A percentile compares a stretch with the other conserved stretches of the same genome.
Conservation (phyloP, 805 yeast species). For the Saccharomycopsis babjevae region DNA sequence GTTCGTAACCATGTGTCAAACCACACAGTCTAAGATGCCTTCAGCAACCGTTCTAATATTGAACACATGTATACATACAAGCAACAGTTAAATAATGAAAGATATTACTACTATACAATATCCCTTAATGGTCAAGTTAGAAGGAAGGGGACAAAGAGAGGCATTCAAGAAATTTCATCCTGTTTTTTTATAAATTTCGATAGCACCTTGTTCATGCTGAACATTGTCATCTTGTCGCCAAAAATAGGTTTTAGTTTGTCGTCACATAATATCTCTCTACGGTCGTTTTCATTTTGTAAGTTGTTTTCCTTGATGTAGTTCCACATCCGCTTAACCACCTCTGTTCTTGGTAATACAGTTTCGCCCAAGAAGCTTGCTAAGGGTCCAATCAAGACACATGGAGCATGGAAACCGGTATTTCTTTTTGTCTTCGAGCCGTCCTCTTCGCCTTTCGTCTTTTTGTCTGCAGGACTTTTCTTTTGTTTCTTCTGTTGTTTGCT, state of each 20-base stretch:
- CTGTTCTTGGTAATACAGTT: constrained; percentile 47
- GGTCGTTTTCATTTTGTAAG: constrained; percentile 59
- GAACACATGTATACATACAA: too few relatives aligned
- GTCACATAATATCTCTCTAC: constrained; percentile 56
- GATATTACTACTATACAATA: too few relatives aligned
- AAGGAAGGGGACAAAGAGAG: too few relatives aligned
- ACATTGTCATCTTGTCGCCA: constrained; percentile 50
- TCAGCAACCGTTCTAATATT: too few relatives aligned
- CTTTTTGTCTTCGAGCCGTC: constrained; percentile 21
- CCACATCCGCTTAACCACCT: constrained; percentile 64
- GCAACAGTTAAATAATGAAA: too few relatives aligned
- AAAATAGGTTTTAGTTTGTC: constrained; percentile 45
- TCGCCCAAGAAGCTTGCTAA: constrained; percentile 41
- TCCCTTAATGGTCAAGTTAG: too few relatives aligned
- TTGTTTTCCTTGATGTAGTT: constrained; percentile 50
- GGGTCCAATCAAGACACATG: constrained; percentile 39
- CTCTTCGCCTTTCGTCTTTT: constrained; percentile 14
- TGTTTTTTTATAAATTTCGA: constrained; percentile 22
- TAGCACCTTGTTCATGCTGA: constrained; percentile 46
- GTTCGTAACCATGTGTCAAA: too few relatives aligned
- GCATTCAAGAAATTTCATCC: not conserved
- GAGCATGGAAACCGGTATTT: constrained; percentile 30
- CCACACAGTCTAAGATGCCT: too few relatives aligned
- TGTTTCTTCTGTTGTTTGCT: constrained; percentile 18
- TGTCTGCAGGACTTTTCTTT: constrained; percentile 9